Evolutionary conservation across 208 protist genomes (phyloP), one percentile per base, ranked within the genome.

Genomic region (Trichomonas vaginalis): DNA sequence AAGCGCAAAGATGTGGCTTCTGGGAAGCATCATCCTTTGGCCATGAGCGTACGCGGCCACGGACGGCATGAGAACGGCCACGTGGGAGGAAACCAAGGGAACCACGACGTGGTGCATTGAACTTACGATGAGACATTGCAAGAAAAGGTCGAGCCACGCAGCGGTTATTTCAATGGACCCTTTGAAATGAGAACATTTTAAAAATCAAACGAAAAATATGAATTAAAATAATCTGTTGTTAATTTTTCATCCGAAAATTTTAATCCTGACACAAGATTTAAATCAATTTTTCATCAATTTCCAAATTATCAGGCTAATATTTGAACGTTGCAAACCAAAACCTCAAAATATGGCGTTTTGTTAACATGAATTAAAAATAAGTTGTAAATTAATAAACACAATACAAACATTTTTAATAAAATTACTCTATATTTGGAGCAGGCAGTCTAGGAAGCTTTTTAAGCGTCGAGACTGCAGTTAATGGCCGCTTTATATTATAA

Each of bases 21-120:
- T 88, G 9, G 82, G 82, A 48, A 14, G 23, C n/a, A 88, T 88
- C 82, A 88, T 88, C 82, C 82, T 88, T 88, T 88, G 82, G 82
- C 82, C 82, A 88, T 37, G 35, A 45, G n/a, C 82, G 23, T 88
- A 88, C 37, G 23, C 97, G 96, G 96, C 99, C 99, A 96, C 98
- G 98, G 96, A 98, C 97, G 97, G 98, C 98, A 95, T 97, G 96
- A 95, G 98, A 97, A 96, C 98, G 98, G 98, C 99, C 99, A 96
- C 98, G 97, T 79, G 99, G 99, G 86, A 98, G 97, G 97, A 99
- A 99, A 96, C 98, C 99, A 17, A 99, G 98, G 96, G 98, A 98
- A 97, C 99, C 99, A 98, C 99, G 98, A 96, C 99, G 98, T 95
- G 98, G 98, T 96, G 98, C 98, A 97, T 99, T 98, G 96, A 99